Base-by-base conservation (phyloP, 768 basidiomycete genomes). In the Termitomyces sp. region DNA sequence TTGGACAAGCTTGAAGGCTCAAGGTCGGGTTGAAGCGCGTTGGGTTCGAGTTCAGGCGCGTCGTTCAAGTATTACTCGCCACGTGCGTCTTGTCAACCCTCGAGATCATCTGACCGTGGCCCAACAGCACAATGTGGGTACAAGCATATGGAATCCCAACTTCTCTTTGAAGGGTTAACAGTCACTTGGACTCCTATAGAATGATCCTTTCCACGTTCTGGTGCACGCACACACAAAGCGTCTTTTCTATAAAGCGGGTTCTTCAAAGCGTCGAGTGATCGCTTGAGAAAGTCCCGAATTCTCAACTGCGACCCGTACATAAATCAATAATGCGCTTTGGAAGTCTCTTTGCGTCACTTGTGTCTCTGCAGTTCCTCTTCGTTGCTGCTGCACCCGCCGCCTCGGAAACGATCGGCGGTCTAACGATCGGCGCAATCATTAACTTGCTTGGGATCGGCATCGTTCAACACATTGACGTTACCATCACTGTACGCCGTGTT, bases 361-460 rank as follows among this genome's bases (percentile, higher is more conserved):
- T 67, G 50, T 64, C 66, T 38, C 60, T 63, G 49, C 57, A 70
- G 22, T 61, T 68, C 55, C 60, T 67, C 30, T 66, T 59, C 48
- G 69, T 66, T n/a, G 45, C 55, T 6, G 70, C 66, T 32, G 53
- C 63, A 16, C 67, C 64, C 0, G 55, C 64, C 1, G 56, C 66
- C 11, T 56, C 51, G 16, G 58, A 63, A 8, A 62, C 65, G n/a
- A 52, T 68, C 22, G 67, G 60, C 5, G 66, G 63, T 30, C 26
- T 67, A 52, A 43, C 57, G 30, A 67, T 75, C 56, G 75, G 73
- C n/a, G 67, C 74, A 43, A 69, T 79, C 61, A 72, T 78, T 57
- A 74, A 77, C 57, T 61, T 68, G 8, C 58, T 79, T 14, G 66
- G 70, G 18, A 50, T 79, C 28, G 75, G 76, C 26, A 66, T 79